phyloP scores from a whole-genome alignment of 31 red algal species.

The Asparagopsis taxiformis region DNA sequence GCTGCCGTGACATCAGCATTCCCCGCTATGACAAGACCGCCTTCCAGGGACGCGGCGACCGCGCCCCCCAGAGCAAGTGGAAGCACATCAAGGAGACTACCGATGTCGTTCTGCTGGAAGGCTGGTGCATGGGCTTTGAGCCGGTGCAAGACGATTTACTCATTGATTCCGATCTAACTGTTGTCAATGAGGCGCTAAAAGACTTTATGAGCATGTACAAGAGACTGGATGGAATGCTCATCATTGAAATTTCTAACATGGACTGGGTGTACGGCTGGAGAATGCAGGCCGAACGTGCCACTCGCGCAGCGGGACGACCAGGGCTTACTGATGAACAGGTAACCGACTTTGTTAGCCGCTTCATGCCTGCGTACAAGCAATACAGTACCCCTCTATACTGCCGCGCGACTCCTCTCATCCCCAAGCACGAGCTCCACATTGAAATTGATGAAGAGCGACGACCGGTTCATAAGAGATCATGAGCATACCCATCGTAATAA shows the following conservation, averaged over 20 bases:
- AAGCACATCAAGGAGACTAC: slow-evolving; percentile 39
- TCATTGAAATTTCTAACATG: slow-evolving; percentile 81
- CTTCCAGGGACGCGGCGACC: slow-evolving; percentile 86
- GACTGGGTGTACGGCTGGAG: slow-evolving; percentile 93
- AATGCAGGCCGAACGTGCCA: slow-evolving; percentile 80
- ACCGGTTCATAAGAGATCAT: slow-evolving; percentile 21
- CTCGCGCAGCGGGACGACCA: slow-evolving; percentile 34
- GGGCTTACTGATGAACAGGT: slow-evolving; percentile 86
- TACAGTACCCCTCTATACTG: slow-evolving; percentile 72
- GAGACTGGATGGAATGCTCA: slow-evolving; percentile 76
- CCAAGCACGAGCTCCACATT: slow-evolving; percentile 69
- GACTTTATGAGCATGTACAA: slow-evolving; percentile 67
- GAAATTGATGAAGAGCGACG: slow-evolving; percentile 55
- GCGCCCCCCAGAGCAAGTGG: slow-evolving; percentile 69
- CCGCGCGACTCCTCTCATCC: slow-evolving; percentile 24
- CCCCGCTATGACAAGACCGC: slow-evolving; percentile 95
- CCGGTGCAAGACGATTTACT: slow-evolving; percentile 25
- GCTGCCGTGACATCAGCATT: slow-evolving; percentile 36
- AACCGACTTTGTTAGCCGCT: slow-evolving; percentile 84
- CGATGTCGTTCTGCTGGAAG: slow-evolving; percentile 88
- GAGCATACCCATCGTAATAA: background rate
- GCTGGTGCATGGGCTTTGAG: slow-evolving; percentile 92
- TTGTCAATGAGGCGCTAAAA: slow-evolving; percentile 70
- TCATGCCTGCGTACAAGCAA: slow-evolving; percentile 94
- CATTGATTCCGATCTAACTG: slow-evolving; percentile 27